Evolutionary conservation across 139 green algal genomes (phyloP).

Genomic region (Yamagishiella unicocca): DNA sequence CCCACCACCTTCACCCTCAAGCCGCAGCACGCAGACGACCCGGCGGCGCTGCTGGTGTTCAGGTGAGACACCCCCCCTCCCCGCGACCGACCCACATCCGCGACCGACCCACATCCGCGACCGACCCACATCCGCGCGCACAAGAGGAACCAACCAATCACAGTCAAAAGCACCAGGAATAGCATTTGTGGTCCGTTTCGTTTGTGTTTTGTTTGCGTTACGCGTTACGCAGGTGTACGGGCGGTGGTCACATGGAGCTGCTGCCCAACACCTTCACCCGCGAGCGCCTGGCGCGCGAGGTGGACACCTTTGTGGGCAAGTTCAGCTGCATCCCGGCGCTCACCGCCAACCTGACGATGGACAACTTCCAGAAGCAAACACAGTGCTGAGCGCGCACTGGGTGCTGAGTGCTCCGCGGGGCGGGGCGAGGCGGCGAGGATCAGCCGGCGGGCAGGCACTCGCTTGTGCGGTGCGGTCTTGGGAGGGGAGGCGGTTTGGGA

Average conservation of each 20-base stretch:
- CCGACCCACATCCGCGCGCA: background rate
- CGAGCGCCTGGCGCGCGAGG: slow-evolving; percentile 66
- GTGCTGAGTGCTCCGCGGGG: background rate
- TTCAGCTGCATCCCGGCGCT: slow-evolving; percentile 87
- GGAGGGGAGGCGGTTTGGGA: background rate
- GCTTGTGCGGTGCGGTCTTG: too few species aligned
- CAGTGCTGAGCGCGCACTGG: slow-evolving; percentile 42
- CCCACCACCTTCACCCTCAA: slow-evolving; percentile 77
- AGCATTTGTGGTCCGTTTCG: too few species aligned
- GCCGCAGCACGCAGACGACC: slow-evolving; percentile 63
- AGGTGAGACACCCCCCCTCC: slow-evolving; percentile 26
- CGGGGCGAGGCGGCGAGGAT: background rate
- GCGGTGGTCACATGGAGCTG: slow-evolving; percentile 63
- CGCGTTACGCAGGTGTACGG: slow-evolving; percentile 41
- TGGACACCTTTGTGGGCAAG: slow-evolving; percentile 80
- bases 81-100: background rate
- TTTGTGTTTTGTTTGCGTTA: too few species aligned
- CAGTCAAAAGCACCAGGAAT: too few species aligned
- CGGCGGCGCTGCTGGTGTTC: slow-evolving; percentile 67
- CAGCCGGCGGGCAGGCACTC: too few species aligned
- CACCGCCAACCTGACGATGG: slow-evolving; percentile 90
- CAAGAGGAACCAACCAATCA: too few species aligned
- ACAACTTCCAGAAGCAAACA: slow-evolving; percentile 86
- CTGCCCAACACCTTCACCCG: slow-evolving; percentile 71
- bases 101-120: background rate